Conservation (phyloP, 352 stramenopile genomes). For the Pseudoperonospora humuli region DNA sequence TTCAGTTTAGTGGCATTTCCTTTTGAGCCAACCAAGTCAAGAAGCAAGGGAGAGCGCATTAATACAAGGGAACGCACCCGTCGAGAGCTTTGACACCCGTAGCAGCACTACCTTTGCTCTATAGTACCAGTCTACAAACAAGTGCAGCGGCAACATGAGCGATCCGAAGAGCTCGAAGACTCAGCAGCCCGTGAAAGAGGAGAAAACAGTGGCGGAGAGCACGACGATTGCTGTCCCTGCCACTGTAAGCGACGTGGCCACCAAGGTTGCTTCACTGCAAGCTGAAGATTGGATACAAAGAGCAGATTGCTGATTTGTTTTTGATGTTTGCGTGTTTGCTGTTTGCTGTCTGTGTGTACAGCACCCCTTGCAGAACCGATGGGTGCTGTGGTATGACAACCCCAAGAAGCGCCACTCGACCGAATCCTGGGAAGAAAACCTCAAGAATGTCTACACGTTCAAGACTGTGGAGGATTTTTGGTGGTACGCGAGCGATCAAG, state of each 20-base stretch:
- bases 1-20: slow-evolving; percentile 14
- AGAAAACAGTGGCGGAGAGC: slow-evolving; percentile 25
- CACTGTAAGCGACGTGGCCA: slow-evolving; percentile 37
- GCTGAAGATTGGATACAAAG: background rate
- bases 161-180: background rate
- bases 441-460: slow-evolving; percentile 92
- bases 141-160: slow-evolving; percentile 29
- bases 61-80: slow-evolving; percentile 13
- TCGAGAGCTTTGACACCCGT: slow-evolving; percentile 4
- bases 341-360: slow-evolving; percentile 14
- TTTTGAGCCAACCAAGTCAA: slow-evolving; percentile 28
- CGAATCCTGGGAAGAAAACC: slow-evolving; percentile 85
- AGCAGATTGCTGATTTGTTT: slow-evolving; percentile 7
- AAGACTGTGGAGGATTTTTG: slow-evolving; percentile 96
- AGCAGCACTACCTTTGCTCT: background rate
- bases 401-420: slow-evolving; percentile 84
- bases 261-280: slow-evolving; percentile 34
- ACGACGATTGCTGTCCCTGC: slow-evolving; percentile 29
- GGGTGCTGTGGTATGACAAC: slow-evolving; percentile 88
- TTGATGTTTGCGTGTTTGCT: slow-evolving; percentile 1
- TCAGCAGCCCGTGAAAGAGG: slow-evolving; percentile 24
- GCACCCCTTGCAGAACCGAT: slow-evolving; percentile 83
- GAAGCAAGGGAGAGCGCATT: slow-evolving; percentile 13
- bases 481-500: slow-evolving; percentile 51
- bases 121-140: too few species aligned